These are phyloP conservation scores for Candida fluviatilis DNA, from an alignment of 805 yeast species.

Conservation along the genomic window DNA sequence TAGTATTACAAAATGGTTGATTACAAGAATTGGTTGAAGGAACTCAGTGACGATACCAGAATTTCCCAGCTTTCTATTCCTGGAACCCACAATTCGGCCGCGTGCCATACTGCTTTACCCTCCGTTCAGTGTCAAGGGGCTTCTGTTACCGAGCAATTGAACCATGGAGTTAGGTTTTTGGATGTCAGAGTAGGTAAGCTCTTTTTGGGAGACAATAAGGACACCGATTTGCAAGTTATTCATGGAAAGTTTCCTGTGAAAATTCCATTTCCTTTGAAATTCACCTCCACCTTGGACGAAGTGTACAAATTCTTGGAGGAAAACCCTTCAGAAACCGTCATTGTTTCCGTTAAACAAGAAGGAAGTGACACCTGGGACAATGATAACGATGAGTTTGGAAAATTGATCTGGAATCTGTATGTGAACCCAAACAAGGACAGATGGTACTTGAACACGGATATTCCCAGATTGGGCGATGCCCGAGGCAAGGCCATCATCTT, in stretches of 20 bases:
- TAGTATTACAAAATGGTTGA: constrained; percentile 28
- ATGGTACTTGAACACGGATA: constrained; percentile 55
- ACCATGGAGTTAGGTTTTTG: constrained; percentile 70
- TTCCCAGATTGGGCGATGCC: constrained; percentile 58
- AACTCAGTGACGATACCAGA: constrained; percentile 46
- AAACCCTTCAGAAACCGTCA: constrained; percentile 55
- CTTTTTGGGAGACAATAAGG: constrained; percentile 46
- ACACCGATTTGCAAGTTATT: constrained; percentile 57
- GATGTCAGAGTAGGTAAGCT: constrained; percentile 64
- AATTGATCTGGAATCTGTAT: constrained; percentile 55
- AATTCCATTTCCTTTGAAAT: constrained; percentile 51
- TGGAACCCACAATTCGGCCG: constrained; percentile 85
- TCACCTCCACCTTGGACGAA: constrained; percentile 50
- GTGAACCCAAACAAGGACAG: constrained; percentile 44
- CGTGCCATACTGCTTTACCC: constrained; percentile 66
- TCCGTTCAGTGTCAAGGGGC: constrained; percentile 74
- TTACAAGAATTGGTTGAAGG: constrained; percentile 50
- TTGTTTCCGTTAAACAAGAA: constrained; percentile 71
- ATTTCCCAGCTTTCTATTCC: constrained; percentile 61
- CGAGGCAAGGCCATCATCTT: constrained; percentile 66
- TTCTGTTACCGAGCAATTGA: constrained; percentile 55
- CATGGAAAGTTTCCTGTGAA: constrained; percentile 77
- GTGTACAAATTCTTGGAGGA: constrained; percentile 52
- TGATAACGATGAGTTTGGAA: constrained; percentile 59
- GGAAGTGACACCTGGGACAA: constrained; percentile 66